Evolutionary conservation across 768 basidiomycete species (phyloP), one percentile per base, ranked within the genome.

Genomic region (Boletus vermiculosoides): DNA sequence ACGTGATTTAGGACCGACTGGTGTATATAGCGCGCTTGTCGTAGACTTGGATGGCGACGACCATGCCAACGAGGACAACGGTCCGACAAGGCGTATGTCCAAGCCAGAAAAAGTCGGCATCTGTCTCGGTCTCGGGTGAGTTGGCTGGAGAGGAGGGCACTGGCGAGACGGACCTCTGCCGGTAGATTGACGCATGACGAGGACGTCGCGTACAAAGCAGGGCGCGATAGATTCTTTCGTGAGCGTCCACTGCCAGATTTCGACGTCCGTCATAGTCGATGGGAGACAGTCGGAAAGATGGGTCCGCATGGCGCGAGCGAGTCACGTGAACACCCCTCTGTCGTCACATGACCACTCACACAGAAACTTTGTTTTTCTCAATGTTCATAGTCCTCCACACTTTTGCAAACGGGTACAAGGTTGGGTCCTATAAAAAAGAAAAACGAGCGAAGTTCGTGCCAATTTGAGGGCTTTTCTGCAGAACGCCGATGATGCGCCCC

Each of bases 71-170:
- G 3, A 90, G 65, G 37, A 74, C 69, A 18, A 88, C 84, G 2
- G 71, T 82, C 15, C 89, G 76, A 69, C 88, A 91, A 4, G 90
- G 90, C 1, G 87, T 77, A 18, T 83, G 73, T 11, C 87, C 87
- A 15, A 92, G 72, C 86, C 87, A 86, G 67, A 79, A 90, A 60
- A 84, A 88, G 54, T 89, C 86, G 36, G 67, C 61, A 11, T 74
- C 86, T 85, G 45, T 16, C 1, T 28, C 25, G 28, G 25, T 28
- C 12, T 44, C 48, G 44, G 15, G 18, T 42, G 39, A 47, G 53
- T 50, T 23, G 36, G 16, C 31, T 12, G 31, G 3, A 39, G 18
- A 3, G 40, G 45, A 22, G 15, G 4, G 30, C 5, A 13, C 18
- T 13, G 22, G 45, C 61, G 8, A 15, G 11, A 54, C 51, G 30